These are phyloP conservation scores for Strobilomyces dryophilus DNA, from an alignment of 768 basidiomycete genomes.

Conservation along the genomic window DNA sequence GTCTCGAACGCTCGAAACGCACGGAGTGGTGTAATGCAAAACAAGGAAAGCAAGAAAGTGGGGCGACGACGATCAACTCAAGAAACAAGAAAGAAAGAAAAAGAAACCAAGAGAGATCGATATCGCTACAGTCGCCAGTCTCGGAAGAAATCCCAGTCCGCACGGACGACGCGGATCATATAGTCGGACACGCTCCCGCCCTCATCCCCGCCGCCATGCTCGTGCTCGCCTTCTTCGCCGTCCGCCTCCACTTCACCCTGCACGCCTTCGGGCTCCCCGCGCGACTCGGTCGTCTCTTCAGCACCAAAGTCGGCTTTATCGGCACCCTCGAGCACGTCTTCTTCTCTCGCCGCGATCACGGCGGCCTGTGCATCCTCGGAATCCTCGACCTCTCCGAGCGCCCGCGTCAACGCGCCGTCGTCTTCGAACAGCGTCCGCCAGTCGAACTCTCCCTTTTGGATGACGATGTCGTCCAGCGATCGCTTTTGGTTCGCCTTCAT, in stretches of 20 bases:
- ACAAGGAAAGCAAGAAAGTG: no score
- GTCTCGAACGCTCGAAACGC: background rate
- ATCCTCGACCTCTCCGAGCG: conserved; percentile 84
- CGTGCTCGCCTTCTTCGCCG: conserved; percentile 36
- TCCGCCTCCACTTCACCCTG: conserved; percentile 36
- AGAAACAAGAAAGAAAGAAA: background rate
- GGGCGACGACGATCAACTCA: no score
- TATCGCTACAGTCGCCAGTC: conserved; percentile 58
- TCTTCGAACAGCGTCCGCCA: conserved; percentile 83
- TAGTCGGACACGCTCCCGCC: conserved; percentile 80
- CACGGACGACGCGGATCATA: conserved; percentile 67
- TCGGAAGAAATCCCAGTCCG: conserved; percentile 65
- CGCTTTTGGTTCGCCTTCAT: conserved; percentile 98
- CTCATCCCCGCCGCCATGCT: conserved; percentile 41
- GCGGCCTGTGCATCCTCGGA: conserved; percentile 84
- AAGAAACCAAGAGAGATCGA: background rate
- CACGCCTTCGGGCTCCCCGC: conserved; percentile 27
- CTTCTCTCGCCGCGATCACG: conserved; percentile 69
- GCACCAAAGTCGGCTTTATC: conserved; percentile 76
- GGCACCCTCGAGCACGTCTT: conserved; percentile 66
- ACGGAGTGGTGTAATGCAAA: conserved; percentile 5
- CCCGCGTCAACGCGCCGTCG: conserved; percentile 57
- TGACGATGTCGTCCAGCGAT: conserved; percentile 84
- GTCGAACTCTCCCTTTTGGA: conserved; percentile 92
- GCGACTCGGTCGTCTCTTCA: conserved; percentile 32